Evolutionary conservation across 2,329 filamentous ascomycete genomes (phyloP).

Genomic region (Aspergillus brasiliensis): DNA sequence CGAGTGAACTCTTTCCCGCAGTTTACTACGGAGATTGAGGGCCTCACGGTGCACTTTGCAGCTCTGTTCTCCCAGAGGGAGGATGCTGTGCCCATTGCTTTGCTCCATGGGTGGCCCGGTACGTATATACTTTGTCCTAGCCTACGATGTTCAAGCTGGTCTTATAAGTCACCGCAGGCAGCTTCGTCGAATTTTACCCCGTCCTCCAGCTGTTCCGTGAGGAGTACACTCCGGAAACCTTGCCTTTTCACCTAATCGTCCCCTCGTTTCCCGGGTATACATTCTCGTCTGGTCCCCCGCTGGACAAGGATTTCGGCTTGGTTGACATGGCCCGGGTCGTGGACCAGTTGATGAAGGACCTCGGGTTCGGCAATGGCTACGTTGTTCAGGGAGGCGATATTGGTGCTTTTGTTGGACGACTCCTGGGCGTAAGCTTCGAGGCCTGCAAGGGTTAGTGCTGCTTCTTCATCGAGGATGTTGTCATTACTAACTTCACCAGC

Average conservation of each 20-base stretch:
- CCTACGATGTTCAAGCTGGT: not conserved
- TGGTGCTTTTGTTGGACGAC: constrained; percentile 28
- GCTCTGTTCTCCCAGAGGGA: constrained; percentile 51
- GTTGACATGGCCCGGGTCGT: constrained; percentile 30
- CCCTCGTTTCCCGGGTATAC: constrained; percentile 35
- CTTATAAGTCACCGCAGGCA: constrained; percentile 15
- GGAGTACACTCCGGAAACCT: constrained; percentile 27
- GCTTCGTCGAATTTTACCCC: constrained; percentile 36
- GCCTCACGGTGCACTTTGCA: constrained; percentile 51
- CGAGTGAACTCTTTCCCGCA: constrained; percentile 56
- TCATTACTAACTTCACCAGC: not conserved
- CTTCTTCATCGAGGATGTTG: not conserved
- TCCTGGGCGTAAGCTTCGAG: constrained; percentile 27
- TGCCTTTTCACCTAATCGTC: constrained; percentile 36
- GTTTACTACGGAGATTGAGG: constrained; percentile 48
- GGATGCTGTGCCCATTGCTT: constrained; percentile 51
- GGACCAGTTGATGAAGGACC: constrained; percentile 31
- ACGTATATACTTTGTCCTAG: not conserved
- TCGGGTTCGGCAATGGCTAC: constrained; percentile 35
- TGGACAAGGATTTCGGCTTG: constrained; percentile 28
- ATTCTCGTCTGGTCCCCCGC: constrained; percentile 33
- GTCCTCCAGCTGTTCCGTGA: constrained; percentile 30
- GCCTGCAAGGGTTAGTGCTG: constrained; percentile 29
- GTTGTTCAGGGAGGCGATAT: constrained; percentile 37
- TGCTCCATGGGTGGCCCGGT: constrained; percentile 44